Conservation (phyloP, 2,329 filamentous ascomycete species). For the Fusarium scirpi region DNA sequence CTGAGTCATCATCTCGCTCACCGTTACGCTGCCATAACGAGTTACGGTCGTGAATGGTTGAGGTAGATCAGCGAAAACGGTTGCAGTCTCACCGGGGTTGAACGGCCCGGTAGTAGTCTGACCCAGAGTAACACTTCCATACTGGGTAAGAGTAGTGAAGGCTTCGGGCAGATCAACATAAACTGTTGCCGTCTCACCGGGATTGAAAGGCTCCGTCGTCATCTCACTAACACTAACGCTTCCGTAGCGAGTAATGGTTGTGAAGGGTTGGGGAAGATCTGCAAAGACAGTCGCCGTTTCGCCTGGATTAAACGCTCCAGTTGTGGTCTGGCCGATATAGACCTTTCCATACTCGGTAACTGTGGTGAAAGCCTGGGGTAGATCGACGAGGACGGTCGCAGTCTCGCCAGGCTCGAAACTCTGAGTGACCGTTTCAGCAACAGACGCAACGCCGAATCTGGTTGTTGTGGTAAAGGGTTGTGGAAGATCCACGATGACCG, state of each 20-base stretch:
- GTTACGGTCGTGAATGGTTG: not conserved
- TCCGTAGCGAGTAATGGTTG: not conserved
- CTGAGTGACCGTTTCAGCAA: not conserved
- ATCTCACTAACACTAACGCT: too few relatives aligned
- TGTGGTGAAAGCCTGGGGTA: not conserved
- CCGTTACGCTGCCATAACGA: not conserved
- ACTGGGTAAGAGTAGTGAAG: too few relatives aligned
- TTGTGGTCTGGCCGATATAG: too few relatives aligned
- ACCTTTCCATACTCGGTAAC: too few relatives aligned
- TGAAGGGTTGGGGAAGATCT: not conserved
- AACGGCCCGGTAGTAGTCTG: too few relatives aligned
- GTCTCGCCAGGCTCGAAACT: not conserved
- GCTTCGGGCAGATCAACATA: too few relatives aligned
- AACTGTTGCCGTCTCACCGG: not conserved
- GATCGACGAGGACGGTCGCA: not conserved
- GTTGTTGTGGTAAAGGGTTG: not conserved
- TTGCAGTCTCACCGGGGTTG: not conserved
- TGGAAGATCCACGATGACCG: not conserved
- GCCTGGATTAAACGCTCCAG: not conserved
- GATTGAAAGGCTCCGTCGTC: not conserved
- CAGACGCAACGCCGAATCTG: not conserved
- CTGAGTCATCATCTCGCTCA: not conserved
- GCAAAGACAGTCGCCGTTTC: not conserved
- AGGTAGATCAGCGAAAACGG: not conserved
- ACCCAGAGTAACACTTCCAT: too few relatives aligned